Evolutionary conservation across 345 rosid genomes (phyloP).

Genomic region (Hirschfeldia incana): DNA sequence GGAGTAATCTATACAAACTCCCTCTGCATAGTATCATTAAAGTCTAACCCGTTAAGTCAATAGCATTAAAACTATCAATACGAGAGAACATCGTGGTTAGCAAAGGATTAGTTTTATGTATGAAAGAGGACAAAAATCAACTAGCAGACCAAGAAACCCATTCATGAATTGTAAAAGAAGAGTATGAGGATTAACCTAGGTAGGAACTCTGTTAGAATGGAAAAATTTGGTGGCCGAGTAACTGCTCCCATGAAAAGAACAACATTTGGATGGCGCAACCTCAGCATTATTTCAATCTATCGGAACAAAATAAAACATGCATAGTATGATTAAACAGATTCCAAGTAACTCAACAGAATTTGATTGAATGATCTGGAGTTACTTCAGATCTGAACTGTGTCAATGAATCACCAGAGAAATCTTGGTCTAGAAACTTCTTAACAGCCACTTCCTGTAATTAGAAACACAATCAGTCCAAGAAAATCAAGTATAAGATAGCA

Average conservation of each 20-base stretch:
- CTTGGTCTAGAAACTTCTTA: conserved; percentile 90
- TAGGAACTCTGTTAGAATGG: conserved; percentile 93
- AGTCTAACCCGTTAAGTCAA: neutral
- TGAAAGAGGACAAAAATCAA: neutral
- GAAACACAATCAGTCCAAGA: conserved; percentile 32
- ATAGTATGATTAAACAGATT: neutral
- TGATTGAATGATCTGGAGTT: conserved; percentile 25
- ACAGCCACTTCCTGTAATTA: conserved; percentile 92
- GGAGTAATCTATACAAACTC: conserved; percentile 86
- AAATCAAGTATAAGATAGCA: neutral
- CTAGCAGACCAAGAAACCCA: conserved; percentile 1
- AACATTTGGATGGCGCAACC: conserved; percentile 95
- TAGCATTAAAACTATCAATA: conserved; percentile 7
- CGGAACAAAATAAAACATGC: conserved; percentile 18
- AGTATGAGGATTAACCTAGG: conserved; percentile 64
- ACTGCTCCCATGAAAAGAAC: conserved; percentile 99
- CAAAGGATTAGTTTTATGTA: too few relatives aligned
- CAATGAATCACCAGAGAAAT: conserved; percentile 88
- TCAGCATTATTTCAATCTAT: conserved; percentile 92
- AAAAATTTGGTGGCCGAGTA: conserved; percentile 83
- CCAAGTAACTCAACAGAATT: conserved; percentile 13
- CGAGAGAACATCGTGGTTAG: neutral
- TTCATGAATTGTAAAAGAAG: conserved; percentile 12
- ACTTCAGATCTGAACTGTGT: conserved; percentile 90
- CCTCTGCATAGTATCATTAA: conserved; percentile 59